A percentile compares a stretch with the other conserved stretches of the same genome.
phyloP scores from a whole-genome alignment of 345 rosid genomes.

The Citrus glauca region DNA sequence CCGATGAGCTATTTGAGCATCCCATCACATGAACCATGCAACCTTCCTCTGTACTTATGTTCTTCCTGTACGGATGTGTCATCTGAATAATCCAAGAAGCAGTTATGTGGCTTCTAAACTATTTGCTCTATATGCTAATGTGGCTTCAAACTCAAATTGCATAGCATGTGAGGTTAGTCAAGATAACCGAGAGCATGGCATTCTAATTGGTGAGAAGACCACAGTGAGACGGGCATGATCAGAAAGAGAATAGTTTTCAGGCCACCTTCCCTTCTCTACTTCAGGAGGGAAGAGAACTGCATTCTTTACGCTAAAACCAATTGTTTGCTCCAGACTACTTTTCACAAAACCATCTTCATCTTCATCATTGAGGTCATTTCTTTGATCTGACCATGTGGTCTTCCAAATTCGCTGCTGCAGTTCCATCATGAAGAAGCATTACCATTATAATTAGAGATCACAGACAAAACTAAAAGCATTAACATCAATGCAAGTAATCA shows the following conservation, averaged over 20 bases:
- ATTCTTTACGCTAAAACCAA: slow-evolving; percentile 64
- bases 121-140: too few species aligned
- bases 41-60: background rate
- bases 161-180: slow-evolving; percentile 12
- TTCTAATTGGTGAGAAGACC: slow-evolving; percentile 62
- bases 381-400: slow-evolving; percentile 45
- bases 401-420: slow-evolving; percentile 86
- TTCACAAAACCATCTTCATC: slow-evolving; percentile 24
- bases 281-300: slow-evolving; percentile 77
- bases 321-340: slow-evolving; percentile 48
- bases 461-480: background rate
- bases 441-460: background rate
- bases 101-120: too few species aligned
- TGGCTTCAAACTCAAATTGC: background rate
- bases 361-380: slow-evolving; percentile 28
- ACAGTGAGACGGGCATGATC: slow-evolving; percentile 78
- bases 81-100: too few species aligned
- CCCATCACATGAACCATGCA: background rate
- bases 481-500: background rate
- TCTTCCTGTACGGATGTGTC: background rate
- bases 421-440: slow-evolving; percentile 10
- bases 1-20: background rate
- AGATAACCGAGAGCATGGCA: slow-evolving; percentile 47
- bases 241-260: slow-evolving; percentile 68
- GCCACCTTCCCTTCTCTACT: slow-evolving; percentile 76